Percentiles rank a stretch among this genome's conserved stretches.
phyloP scores from a whole-genome alignment of 2,329 filamentous ascomycete genomes.

The Fusarium bactridioides region DNA sequence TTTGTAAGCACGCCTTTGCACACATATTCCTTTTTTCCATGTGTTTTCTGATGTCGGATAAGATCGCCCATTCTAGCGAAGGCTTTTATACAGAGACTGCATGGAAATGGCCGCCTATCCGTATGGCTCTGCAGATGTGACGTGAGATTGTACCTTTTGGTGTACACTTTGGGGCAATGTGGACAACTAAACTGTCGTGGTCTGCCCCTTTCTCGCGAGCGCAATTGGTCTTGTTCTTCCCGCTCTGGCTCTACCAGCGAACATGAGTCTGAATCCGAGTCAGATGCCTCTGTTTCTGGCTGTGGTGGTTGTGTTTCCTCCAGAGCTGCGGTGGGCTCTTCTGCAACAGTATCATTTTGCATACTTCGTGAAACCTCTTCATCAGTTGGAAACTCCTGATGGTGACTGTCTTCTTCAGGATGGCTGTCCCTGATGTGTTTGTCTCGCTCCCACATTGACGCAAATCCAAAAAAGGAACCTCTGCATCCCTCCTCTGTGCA shows the following conservation, averaged over 20 bases:
- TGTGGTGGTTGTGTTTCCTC: fast-evolving
- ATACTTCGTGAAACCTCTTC: background rate
- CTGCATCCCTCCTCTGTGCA: background rate
- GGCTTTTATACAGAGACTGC: fast-evolving
- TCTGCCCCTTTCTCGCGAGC: fast-evolving
- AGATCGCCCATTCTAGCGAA: fast-evolving
- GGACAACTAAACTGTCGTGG: background rate
- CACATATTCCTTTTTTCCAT: fast-evolving
- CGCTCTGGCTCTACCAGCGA: fast-evolving
- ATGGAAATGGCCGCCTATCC: too few species aligned
- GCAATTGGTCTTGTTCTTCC: too few species aligned
- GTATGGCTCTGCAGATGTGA: background rate
- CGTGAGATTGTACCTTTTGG: background rate
- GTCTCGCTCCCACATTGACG: fast-evolving
- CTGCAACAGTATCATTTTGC: fast-evolving
- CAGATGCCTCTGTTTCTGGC: background rate
- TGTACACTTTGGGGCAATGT: background rate
- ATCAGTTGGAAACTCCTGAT: fast-evolving
- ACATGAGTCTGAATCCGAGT: background rate
- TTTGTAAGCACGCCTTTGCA: fast-evolving
- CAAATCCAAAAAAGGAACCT: background rate
- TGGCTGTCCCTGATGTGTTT: background rate
- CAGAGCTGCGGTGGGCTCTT: fast-evolving
- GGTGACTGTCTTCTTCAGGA: fast-evolving
- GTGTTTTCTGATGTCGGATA: fast-evolving